Conservation (phyloP, 352 stramenopile species). For the Phytopythium chamaehyphon region DNA sequence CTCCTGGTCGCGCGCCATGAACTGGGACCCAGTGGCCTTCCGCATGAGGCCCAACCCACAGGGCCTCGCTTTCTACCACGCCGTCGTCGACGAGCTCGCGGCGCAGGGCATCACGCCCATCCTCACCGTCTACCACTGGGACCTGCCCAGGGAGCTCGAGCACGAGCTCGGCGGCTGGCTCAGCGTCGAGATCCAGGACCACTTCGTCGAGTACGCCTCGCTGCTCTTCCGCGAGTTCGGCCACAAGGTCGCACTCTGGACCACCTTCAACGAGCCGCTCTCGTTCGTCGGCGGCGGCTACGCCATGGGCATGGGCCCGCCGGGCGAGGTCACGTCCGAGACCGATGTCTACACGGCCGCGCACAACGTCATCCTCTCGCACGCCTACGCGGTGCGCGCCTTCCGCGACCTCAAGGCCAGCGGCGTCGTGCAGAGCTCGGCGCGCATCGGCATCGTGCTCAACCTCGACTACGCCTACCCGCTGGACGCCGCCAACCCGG, state of each 20-base stretch:
- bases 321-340: conserved; percentile 13
- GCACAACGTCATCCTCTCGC: conserved; percentile 86
- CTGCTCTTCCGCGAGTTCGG: conserved; percentile 88
- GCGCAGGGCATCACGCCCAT: conserved; percentile 65
- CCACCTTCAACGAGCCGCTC: conserved; percentile 92
- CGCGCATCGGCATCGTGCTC: conserved; percentile 86
- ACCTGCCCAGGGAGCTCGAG: conserved; percentile 82
- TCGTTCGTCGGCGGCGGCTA: conserved; percentile 81
- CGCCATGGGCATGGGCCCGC: conserved; percentile 40
- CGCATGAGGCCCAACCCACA: conserved; percentile 57
- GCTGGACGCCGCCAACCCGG: conserved; percentile 42
- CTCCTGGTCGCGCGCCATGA: conserved; percentile 88
- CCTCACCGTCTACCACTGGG: conserved; percentile 93
- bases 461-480: conserved; percentile 65
- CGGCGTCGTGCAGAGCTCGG: conserved; percentile 24
- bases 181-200: conserved; percentile 25
- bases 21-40: conserved; percentile 38
- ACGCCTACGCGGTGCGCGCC: conserved; percentile 67
- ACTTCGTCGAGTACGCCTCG: conserved; percentile 82
- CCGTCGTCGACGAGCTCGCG: conserved; percentile 74
- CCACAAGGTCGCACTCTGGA: conserved; percentile 84
- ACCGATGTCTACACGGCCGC: conserved; percentile 30
- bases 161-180: conserved; percentile 63
- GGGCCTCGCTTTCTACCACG: conserved; percentile 88
- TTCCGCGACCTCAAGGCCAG: conserved; percentile 65